Conservation (phyloP, 176 grass and related monocot genomes). For the Poa pratensis region DNA sequence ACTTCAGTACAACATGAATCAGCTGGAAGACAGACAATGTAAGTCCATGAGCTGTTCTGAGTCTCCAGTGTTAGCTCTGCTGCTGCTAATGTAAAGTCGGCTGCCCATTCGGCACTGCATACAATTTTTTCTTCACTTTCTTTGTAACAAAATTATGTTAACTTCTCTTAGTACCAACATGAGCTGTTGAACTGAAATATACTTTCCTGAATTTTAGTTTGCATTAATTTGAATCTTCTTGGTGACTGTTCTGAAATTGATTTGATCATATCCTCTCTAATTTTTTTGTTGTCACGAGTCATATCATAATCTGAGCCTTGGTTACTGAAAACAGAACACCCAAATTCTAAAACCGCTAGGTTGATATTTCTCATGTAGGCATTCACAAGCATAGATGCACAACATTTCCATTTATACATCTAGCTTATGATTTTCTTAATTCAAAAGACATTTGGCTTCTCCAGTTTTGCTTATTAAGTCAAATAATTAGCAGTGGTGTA, state of each 20-base stretch:
- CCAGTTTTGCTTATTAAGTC: background rate
- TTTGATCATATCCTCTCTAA: too few relatives aligned
- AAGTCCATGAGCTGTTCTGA: background rate
- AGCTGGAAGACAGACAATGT: background rate
- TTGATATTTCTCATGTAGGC: background rate
- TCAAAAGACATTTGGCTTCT: too few relatives aligned
- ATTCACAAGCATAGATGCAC: constrained; percentile 13
- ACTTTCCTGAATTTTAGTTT: background rate
- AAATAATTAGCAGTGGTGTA: background rate
- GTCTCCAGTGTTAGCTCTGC: background rate
- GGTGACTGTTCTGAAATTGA: too few relatives aligned
- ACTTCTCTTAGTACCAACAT: background rate
- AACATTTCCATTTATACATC: background rate
- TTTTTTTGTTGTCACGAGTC: too few relatives aligned
- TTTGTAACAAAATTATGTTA: background rate
- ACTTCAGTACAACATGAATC: background rate
- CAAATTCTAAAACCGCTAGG: background rate
- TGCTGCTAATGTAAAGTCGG: background rate
- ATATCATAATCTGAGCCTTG: too few relatives aligned
- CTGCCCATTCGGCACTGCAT: background rate
- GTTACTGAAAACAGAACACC: background rate
- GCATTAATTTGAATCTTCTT: too few relatives aligned
- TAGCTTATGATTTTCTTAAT: background rate
- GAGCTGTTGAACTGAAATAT: background rate
- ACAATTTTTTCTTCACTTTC: background rate